Percentiles rank a stretch among this genome's conserved stretches.
phyloP scores from a whole-genome alignment of 2,329 filamentous ascomycete species.

The Fusarium multiceps region DNA sequence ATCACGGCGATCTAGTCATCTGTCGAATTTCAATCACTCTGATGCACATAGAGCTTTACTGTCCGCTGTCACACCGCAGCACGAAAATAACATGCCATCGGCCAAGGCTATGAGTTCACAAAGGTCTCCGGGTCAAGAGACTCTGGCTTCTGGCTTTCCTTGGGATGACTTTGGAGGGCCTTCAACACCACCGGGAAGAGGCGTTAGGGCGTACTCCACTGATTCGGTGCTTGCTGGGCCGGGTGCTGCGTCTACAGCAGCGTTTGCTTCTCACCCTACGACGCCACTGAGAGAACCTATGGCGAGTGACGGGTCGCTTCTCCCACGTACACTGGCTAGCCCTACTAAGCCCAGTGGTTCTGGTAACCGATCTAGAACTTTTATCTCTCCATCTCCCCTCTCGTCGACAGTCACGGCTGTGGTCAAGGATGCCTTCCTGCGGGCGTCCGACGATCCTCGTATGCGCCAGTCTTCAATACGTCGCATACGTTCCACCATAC shows the following conservation, averaged over 20 bases:
- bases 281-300: conserved; percentile 50
- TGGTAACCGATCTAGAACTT: conserved; percentile 54
- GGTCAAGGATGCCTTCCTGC: conserved; percentile 66
- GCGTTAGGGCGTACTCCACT: conserved; percentile 53
- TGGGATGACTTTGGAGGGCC: conserved; percentile 55
- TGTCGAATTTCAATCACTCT: conserved; percentile 60
- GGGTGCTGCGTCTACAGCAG: conserved; percentile 23
- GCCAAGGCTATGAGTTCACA: conserved; percentile 51
- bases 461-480: conserved; percentile 58
- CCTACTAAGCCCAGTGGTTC: conserved; percentile 45
- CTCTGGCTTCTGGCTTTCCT: conserved; percentile 57
- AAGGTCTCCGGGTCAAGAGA: conserved; percentile 50
- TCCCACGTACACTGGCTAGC: conserved; percentile 46
- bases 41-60: conserved; percentile 51
- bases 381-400: conserved; percentile 70
- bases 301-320: conserved; percentile 44
- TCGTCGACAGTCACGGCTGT: conserved; percentile 69
- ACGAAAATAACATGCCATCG: conserved; percentile 52
- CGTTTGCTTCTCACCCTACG: conserved; percentile 47
- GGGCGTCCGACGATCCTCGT: conserved; percentile 56
- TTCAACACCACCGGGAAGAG: conserved; percentile 48
- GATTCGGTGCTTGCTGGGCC: conserved; percentile 49
- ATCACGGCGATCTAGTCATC: conserved; percentile 62
- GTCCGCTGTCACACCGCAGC: conserved; percentile 47
- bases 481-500: conserved; percentile 61